A percentile compares a stretch with the other conserved stretches of the same genome.
Conservation (phyloP, 805 yeast genomes). For the Lipomyces yamadae region DNA sequence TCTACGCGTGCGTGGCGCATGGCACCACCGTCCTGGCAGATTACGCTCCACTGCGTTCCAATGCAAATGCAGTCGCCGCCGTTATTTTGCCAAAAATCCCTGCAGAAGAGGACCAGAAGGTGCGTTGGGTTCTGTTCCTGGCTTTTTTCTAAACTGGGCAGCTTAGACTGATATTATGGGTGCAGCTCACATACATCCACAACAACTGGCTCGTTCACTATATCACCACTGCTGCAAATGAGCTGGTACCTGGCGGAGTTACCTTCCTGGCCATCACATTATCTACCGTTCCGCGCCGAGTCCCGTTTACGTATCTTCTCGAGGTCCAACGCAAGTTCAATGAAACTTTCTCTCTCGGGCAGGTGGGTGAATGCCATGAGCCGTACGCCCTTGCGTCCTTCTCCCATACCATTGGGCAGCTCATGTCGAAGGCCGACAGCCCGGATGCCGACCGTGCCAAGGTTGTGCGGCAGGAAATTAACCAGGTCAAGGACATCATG, state of each 20-base stretch:
- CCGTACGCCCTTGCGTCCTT: conserved; percentile 32
- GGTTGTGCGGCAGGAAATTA: conserved; percentile 54
- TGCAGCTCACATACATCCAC: conserved; percentile 43
- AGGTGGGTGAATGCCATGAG: conserved; percentile 32
- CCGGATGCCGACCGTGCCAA: conserved; percentile 30
- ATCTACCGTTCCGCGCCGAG: conserved; percentile 39
- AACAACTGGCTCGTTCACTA: conserved; percentile 44
- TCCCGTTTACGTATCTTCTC: conserved; percentile 39
- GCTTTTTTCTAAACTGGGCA: not conserved
- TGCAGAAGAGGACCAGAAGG: conserved; percentile 42
- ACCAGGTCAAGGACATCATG: conserved; percentile 70
- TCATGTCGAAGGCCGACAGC: conserved; percentile 28
- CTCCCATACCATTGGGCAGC: conserved; percentile 29
- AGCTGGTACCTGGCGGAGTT: conserved; percentile 41
- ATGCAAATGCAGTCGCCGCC: conserved; percentile 49
- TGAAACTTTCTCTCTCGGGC: conserved; percentile 28
- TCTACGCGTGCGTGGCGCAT: conserved; percentile 39
- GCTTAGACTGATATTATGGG: not conserved
- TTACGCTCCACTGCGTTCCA: conserved; percentile 57
- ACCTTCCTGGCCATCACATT: conserved; percentile 42
- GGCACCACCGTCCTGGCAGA: conserved; percentile 56
- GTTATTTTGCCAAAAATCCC: conserved; percentile 38
- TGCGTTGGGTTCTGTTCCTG: conserved; percentile 4
- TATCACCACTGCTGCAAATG: conserved; percentile 40
- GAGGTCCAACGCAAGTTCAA: conserved; percentile 37